Evolutionary conservation across 169 alveolate species (phyloP), one percentile per base, ranked within the genome.

Genomic region (Amoebophrya sp.): DNA sequence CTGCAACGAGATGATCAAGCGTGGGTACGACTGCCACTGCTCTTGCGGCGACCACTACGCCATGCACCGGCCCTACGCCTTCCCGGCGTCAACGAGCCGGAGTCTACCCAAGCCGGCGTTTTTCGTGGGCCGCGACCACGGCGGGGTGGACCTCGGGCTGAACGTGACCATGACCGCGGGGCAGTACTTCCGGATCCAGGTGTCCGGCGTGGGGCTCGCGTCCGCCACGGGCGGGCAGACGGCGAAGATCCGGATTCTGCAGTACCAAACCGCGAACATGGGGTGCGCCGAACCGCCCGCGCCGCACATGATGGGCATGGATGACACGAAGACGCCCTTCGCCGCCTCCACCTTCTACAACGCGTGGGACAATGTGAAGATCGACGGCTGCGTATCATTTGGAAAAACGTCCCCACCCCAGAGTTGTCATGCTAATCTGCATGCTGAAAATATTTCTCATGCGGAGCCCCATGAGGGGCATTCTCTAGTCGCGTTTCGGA

Each of bases 1-100:
- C 35, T 66, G 83, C 35, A 25, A 66, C 83, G 83, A 66, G 35
- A 66, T 66, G 83, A 25, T 66, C 32, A 66, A 66, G 32, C 66
- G 66, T 12, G 66, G 66, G 7, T 66, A 25, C 83, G 83, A 66
- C 83, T 66, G 83, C 35, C 83, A 66, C 83, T 66, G 83, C 83
- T 25, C 39, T 25, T 66, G 83, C 35, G 83, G 83, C 10, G 83
- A 66, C 83, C 83, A 66, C 83, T 66, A 66, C 35, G 35, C 39
- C 10, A 66, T n/a, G 83, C 83, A 66, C 35, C 32, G 35, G 83
- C 83, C 29, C 7, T 25, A 66, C 83, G 32, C 35, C 32, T 66
- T 66, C 18, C 83, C 83, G 32, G 0, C 39, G 7, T 0, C 83
- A 25, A 66, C 32, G 32, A 66, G 83, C 35, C 39, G 83, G 29